Base-by-base conservation (phyloP, 2,329 filamentous ascomycete species). In the Incumbomyces lentus region DNA sequence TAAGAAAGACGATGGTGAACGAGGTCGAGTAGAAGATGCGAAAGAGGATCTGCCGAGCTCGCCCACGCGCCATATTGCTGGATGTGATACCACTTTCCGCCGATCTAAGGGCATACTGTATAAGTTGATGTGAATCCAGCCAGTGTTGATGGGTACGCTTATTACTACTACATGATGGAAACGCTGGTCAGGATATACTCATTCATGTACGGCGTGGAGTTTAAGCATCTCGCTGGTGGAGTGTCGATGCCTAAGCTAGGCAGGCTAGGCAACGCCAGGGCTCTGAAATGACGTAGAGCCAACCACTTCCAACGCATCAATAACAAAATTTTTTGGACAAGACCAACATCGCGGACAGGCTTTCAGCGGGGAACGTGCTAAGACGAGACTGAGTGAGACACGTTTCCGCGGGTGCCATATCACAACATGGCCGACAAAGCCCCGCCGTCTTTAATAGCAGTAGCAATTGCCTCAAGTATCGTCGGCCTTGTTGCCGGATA, bases 1-100 rank as follows among this genome's bases (percentile, higher is more conserved):
- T 61, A 58, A 90, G 64, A 63, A 82, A 82, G 59, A 95, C 74
- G 58, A 88, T 64, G 49, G 81, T 77, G 65, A 94, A 96, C 55
- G 82, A 74, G 40, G 79, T 79, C 60, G 76, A 81, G 70, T 95
- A 95, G 68, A 89, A 78, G 64, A 94, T 79, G 62, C 81, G 80
- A 64, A 85, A 87, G 59, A 89, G 68, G 51, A 80, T 44, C 39
- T 54, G 46, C 35, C 49, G 45, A 14, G 48, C 49, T 36, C 44
- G 29, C 40, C 19, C 33, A n/a, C 33, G 33, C 33, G 33, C 33
- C 33, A 35, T 35, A 11, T 11, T 22, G n/a, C 14, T 6, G 6
- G 14, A 17, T 39, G 38, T 29, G 16, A 16, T 26, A 8, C 38
- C 36, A 8, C 5, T 26, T 45, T 45, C 42, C 42, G 42, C 13